These are phyloP conservation scores for Botrytis paeoniae DNA, from an alignment of 2,329 filamentous ascomycete genomes.

Conservation along the genomic window DNA sequence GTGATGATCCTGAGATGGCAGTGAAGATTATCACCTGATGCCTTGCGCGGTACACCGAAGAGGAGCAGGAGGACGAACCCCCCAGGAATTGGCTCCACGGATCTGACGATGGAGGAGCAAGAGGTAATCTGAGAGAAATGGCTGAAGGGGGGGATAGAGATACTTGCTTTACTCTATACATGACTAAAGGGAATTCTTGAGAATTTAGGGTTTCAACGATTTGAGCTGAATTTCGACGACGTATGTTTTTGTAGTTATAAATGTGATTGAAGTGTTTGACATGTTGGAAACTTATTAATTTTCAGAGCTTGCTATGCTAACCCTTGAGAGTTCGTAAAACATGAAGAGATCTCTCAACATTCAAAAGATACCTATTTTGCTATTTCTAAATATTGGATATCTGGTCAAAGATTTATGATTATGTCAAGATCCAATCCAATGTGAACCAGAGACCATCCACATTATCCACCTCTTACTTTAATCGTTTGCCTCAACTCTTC, in stretches of 20 bases:
- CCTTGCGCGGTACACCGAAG: neutral
- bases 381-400: neutral
- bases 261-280: neutral
- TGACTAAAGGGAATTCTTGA: neutral
- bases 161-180: too few species aligned
- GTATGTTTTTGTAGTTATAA: neutral
- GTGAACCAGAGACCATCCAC: neutral
- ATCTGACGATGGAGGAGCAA: too few species aligned
- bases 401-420: neutral
- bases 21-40: neutral
- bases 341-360: neutral
- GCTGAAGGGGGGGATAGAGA: neutral
- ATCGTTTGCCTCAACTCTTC: constrained; percentile 57
- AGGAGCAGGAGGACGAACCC: neutral
- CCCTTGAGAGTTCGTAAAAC: neutral
- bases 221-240: neutral
- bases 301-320: neutral
- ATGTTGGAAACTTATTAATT: neutral
- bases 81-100: too few species aligned
- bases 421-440: neutral
- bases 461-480: neutral
- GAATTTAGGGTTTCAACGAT: neutral
- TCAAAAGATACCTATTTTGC: neutral
- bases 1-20: neutral
- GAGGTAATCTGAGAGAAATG: neutral